Percentiles rank a stretch among this genome's conserved stretches.
phyloP scores from a whole-genome alignment of 108 stramenopile genomes.

The Aureococcus anophagefferens region DNA sequence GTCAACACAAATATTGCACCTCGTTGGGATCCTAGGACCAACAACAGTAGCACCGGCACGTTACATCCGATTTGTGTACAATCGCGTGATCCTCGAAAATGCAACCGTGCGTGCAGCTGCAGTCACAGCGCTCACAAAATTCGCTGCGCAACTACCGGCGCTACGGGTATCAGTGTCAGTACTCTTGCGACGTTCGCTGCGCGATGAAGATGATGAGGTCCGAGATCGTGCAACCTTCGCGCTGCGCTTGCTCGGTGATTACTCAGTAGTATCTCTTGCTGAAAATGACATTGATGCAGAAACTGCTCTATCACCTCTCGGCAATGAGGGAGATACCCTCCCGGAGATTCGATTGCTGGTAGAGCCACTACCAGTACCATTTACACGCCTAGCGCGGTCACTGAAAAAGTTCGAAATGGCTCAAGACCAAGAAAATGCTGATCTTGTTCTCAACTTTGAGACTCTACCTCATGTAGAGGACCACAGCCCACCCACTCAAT shows the following conservation, averaged over 20 bases:
- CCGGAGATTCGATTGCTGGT: conserved; percentile 52
- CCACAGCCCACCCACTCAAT: not conserved
- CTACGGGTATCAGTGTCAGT: conserved; percentile 65
- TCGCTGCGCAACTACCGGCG: conserved; percentile 70
- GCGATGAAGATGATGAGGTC: conserved; percentile 91
- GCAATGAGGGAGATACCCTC: no score
- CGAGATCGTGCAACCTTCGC: conserved; percentile 74
- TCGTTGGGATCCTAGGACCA: conserved; percentile 77
- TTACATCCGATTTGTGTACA: conserved; percentile 96
- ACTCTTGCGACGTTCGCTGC: conserved; percentile 62
- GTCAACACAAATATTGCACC: conserved; percentile 69
- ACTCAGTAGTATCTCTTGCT: no score
- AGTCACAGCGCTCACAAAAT: conserved; percentile 71
- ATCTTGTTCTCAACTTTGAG: conserved; percentile 43
- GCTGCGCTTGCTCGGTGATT: conserved; percentile 57
- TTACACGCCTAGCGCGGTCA: conserved; percentile 64
- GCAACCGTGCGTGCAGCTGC: conserved; percentile 85
- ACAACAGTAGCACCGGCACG: conserved; percentile 64
- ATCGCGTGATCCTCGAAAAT: conserved; percentile 89
- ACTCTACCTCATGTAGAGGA: conserved; percentile 70
- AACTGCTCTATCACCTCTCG: no score
- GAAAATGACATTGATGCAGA: no score
- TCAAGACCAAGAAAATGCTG: no score
- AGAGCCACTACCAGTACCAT: conserved; percentile 69
- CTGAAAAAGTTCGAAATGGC: conserved; percentile 54